Conservation (phyloP, 495 filamentous ascomycete species). For the Viridothelium virens region DNA sequence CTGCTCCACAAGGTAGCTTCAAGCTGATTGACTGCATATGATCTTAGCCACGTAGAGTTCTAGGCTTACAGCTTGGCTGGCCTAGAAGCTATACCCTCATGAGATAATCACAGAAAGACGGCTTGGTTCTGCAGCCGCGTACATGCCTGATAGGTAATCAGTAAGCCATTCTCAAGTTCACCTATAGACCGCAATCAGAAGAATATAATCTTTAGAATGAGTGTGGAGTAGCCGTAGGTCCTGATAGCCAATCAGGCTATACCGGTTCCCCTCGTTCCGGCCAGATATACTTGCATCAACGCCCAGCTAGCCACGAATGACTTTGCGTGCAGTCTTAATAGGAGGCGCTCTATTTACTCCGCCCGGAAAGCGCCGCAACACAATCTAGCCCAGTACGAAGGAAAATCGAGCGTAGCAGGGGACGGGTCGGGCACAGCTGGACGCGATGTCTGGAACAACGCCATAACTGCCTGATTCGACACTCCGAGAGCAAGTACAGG, state of each 20-base stretch:
- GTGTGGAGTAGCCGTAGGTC: not conserved
- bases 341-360: not conserved
- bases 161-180: not conserved
- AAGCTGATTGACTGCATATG: not conserved
- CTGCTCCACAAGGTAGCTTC: too few species aligned
- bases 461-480: conserved; percentile 1
- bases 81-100: not conserved
- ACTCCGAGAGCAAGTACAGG: not conserved
- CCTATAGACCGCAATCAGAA: not conserved
- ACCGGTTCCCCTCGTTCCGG: not conserved
- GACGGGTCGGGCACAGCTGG: not conserved
- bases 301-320: not conserved
- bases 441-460: conserved; percentile 4
- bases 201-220: not conserved
- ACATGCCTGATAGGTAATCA: not conserved
- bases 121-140: conserved; percentile 3
- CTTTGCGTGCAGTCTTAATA: not conserved
- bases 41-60: not conserved
- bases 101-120: not conserved
- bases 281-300: conserved; percentile 9
- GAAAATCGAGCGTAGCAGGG: not conserved
- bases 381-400: not conserved
- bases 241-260: not conserved
- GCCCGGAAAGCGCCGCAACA: not conserved
- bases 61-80: not conserved